Evolutionary conservation across 768 basidiomycete genomes (phyloP), one percentile per base, ranked within the genome.

Genomic region (Jaapia argillacea): DNA sequence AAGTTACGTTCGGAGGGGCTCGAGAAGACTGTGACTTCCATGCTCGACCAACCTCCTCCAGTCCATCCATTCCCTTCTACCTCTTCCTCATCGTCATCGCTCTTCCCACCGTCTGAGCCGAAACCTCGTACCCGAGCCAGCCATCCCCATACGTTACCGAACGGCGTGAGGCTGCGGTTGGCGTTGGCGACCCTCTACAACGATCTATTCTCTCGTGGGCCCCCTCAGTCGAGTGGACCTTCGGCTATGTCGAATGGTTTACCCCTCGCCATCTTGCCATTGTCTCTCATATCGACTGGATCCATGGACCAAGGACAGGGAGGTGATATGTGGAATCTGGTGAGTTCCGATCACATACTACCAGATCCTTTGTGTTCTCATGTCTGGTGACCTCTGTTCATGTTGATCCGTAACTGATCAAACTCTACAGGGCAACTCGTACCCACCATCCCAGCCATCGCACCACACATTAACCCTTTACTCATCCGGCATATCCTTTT

Each of bases 11-110:
- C 88, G 1, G 85, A 89, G 49, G 81, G 82, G 10, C 70, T 90
- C 16, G 88, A 90, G 59, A 88, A 86, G 54, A 85, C 90, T 35
- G 73, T 86, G 40, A 77, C 74, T 1, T 72, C 79, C 36, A 88
- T 90, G 85, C 74, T 90, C 12, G 77, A 79, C 43, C 85, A 88
- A 49, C 81, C 83, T 0, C 86, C 86, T 2, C 74, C 76, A 3
- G 61, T 71, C 26, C 68, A 73, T 33, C 75, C 72, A 25, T 77
- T 77, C 22, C 10, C 10, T 10, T 10, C 31, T 10, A 79, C 76
- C 47, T n/a, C n/a, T n/a, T n/a, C n/a, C n/a, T n/a, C n/a, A n/a
- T n/a, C n/a, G n/a, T n/a, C n/a, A n/a, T 49, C 66, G 10, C 57
- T 68, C 37, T 69, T 74, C 2, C 72, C 74, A 28, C 74, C 75